These are phyloP conservation scores for Dryadomyces quercus-mongolicae DNA, from an alignment of 2,329 filamentous ascomycete species.

Conservation along the genomic window DNA sequence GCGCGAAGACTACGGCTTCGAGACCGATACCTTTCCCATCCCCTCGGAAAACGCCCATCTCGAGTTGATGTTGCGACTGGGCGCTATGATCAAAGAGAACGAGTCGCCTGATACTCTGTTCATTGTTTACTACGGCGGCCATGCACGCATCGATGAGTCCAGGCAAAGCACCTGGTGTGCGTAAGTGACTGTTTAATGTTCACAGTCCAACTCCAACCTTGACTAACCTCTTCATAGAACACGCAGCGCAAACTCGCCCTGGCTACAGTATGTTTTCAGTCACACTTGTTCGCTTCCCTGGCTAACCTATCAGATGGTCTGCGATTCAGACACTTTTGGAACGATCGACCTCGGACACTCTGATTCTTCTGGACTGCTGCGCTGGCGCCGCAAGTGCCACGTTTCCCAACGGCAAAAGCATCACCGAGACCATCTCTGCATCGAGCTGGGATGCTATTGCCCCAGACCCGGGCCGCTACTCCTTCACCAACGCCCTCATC, in stretches of 20 bases:
- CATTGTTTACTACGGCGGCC: slow-evolving; percentile 46
- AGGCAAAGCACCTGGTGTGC: slow-evolving; percentile 50
- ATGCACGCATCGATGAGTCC: slow-evolving; percentile 47
- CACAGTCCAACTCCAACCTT: background rate
- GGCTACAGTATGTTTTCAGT: slow-evolving; percentile 34
- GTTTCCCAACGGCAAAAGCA: slow-evolving; percentile 44
- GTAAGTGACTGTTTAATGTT: slow-evolving; percentile 23
- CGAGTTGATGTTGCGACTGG: slow-evolving; percentile 44
- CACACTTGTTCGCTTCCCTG: background rate
- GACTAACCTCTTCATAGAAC: slow-evolving; percentile 21
- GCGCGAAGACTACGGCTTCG: slow-evolving; percentile 41
- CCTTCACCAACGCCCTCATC: slow-evolving; percentile 46
- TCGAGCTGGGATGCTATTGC: slow-evolving; percentile 51
- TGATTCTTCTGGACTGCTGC: slow-evolving; percentile 48
- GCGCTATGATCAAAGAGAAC: slow-evolving; percentile 43
- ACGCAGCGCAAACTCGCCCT: slow-evolving; percentile 38
- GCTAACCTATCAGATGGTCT: slow-evolving; percentile 32
- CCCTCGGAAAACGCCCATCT: slow-evolving; percentile 46
- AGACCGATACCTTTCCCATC: slow-evolving; percentile 45
- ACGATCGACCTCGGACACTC: slow-evolving; percentile 41
- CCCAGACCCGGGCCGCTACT: slow-evolving; percentile 45
- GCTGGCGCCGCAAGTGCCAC: slow-evolving; percentile 48
- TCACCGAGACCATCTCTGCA: slow-evolving; percentile 50
- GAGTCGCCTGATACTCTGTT: slow-evolving; percentile 42
- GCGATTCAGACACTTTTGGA: slow-evolving; percentile 48